Percentiles rank a stretch among this genome's conserved stretches.
phyloP scores from a whole-genome alignment of 495 filamentous ascomycete species.

The Durotheca rogersii region DNA sequence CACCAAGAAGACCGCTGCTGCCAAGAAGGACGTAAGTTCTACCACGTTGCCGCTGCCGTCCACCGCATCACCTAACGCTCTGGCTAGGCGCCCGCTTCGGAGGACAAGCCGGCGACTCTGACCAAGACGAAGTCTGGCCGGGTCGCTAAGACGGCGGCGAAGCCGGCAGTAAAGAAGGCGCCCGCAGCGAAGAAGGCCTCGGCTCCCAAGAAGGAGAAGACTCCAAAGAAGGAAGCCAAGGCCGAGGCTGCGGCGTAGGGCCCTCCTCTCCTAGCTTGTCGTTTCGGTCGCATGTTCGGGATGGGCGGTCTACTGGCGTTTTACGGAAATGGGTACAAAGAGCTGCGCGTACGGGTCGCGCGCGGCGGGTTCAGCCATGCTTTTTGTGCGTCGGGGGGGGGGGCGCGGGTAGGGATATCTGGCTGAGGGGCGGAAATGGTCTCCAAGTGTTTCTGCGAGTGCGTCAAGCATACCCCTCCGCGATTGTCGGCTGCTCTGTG shows the following conservation, averaged over 20 bases:
- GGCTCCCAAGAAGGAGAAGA: constrained; percentile 63
- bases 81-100: constrained; percentile 57
- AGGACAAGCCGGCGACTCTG: constrained; percentile 71
- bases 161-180: constrained; percentile 60
- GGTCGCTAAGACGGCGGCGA: constrained; percentile 67
- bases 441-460: constrained; percentile 10
- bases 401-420: constrained; percentile 22
- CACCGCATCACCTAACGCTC: constrained; percentile 12
- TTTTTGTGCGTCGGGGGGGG: constrained; percentile 27
- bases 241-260: constrained; percentile 44
- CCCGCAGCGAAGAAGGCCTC: constrained; percentile 59
- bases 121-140: constrained; percentile 91
- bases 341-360: constrained; percentile 25
- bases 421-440: constrained; percentile 12
- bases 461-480: constrained; percentile 19
- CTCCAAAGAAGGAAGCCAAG: constrained; percentile 62
- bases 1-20: constrained; percentile 53
- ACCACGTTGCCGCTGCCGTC: no score
- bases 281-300: constrained; percentile 24
- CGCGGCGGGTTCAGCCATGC: constrained; percentile 26
- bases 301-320: constrained; percentile 37
- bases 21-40: constrained; percentile 47
- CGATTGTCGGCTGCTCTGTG: constrained; percentile 17
- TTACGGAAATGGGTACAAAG: constrained; percentile 32
- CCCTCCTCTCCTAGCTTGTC: constrained; percentile 21